Evolutionary conservation across 768 basidiomycete species (phyloP).

Genomic region (Piloderma croceum): DNA sequence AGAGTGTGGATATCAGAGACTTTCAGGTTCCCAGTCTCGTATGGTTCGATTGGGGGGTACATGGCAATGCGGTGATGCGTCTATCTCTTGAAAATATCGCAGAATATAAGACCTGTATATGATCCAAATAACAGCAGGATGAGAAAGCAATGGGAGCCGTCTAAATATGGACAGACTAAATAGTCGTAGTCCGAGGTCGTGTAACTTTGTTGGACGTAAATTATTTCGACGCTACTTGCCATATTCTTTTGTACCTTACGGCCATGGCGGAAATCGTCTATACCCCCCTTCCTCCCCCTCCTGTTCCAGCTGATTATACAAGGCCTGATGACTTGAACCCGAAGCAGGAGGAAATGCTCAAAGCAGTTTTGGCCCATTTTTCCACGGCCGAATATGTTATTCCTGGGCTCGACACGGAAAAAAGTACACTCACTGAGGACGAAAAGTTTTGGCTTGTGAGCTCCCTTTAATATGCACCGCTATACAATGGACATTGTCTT

Average conservation of each 20-base stretch:
- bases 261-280: neutral
- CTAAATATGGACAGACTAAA: too few relatives aligned
- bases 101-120: too few relatives aligned
- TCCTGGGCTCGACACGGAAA: slow-evolving; percentile 37
- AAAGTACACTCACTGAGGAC: slow-evolving; percentile 47
- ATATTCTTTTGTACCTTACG: too few relatives aligned
- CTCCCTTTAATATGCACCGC: too few relatives aligned
- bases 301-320: slow-evolving; percentile 22
- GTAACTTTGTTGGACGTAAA: too few relatives aligned
- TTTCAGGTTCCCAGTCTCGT: slow-evolving; percentile 57
- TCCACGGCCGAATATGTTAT: slow-evolving; percentile 44
- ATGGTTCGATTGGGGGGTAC: slow-evolving; percentile 69
- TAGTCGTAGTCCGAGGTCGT: too few relatives aligned
- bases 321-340: slow-evolving; percentile 36
- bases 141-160: too few relatives aligned
- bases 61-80: too few relatives aligned
- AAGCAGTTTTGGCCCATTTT: slow-evolving; percentile 58
- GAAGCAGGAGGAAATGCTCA: slow-evolving; percentile 43
- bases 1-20: slow-evolving; percentile 72
- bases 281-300: slow-evolving; percentile 2
- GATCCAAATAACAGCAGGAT: too few relatives aligned
- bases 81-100: too few relatives aligned
- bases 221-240: too few relatives aligned
- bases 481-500: too few relatives aligned
- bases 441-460: slow-evolving; percentile 76